These are phyloP conservation scores for Pythium periplocum DNA, from an alignment of 352 stramenopile species.

Conservation along the genomic window DNA sequence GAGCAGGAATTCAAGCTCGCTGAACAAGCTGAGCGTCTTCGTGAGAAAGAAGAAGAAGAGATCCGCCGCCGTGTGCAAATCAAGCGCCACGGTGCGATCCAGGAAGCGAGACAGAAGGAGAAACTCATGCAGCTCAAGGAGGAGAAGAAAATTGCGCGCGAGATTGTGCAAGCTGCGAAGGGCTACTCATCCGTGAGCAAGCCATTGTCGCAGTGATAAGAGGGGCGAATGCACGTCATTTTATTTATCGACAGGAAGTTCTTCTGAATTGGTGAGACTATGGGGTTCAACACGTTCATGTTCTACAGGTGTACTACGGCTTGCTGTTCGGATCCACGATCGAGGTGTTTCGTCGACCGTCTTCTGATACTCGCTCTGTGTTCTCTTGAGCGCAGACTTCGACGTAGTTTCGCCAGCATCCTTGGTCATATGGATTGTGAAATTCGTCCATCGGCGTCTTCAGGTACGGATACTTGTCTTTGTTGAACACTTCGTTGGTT, in stretches of 20 bases:
- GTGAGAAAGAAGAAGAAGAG: slow-evolving; percentile 81
- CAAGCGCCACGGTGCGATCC: slow-evolving; percentile 82
- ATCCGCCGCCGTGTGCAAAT: slow-evolving; percentile 84
- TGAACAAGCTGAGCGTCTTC: slow-evolving; percentile 67
- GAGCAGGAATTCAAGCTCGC: slow-evolving; percentile 90
- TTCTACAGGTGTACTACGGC: too few relatives aligned
- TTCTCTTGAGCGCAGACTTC: slow-evolving; percentile 35
- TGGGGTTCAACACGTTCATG: too few relatives aligned
- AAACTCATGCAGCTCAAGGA: slow-evolving; percentile 86
- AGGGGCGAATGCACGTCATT: too few relatives aligned
- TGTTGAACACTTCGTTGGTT: slow-evolving; percentile 87
- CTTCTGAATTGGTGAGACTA: too few relatives aligned
- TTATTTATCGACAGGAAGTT: too few relatives aligned
- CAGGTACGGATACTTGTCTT: slow-evolving; percentile 84
- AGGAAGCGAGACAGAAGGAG: slow-evolving; percentile 74
- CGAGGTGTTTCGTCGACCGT: too few relatives aligned
- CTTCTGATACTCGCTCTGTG: slow-evolving; percentile 5
- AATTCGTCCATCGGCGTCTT: slow-evolving; percentile 78
- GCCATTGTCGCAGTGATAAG: neutral
- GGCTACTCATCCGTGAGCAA: slow-evolving; percentile 47
- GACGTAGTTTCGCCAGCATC: slow-evolving; percentile 49
- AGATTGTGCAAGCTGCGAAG: slow-evolving; percentile 80
- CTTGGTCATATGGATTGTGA: slow-evolving; percentile 71
- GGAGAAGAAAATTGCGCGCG: slow-evolving; percentile 79
- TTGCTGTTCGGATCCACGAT: too few relatives aligned